Base-by-base conservation (phyloP, 2,329 filamentous ascomycete species). In the Fusarium ambrosium region DNA sequence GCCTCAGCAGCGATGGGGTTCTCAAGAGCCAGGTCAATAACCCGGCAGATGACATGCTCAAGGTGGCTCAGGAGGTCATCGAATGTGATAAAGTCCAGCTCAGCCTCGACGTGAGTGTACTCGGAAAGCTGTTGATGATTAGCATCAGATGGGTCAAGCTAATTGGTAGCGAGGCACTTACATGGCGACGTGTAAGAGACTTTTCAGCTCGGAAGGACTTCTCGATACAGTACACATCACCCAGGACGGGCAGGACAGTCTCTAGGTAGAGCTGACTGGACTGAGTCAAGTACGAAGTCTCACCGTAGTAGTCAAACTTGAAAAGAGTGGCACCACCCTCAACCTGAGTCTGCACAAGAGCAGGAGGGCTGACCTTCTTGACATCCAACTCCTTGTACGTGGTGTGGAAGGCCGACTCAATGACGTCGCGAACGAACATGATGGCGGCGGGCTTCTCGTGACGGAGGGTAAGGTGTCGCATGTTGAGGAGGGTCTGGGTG, bases 151-250 rank as follows among this genome's bases (percentile, higher is more conserved):
- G 16, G 8, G 18, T 20, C 20, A 20, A 24, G 14, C 13, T 5
- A 7, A n/a, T 58, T 36, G 29, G 9, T 7, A 36, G 2, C 6
- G 6, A 43, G 5, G 16, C 22, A 74, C 71, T 74, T 73, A 73
- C 71, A 83, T 99, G 97, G 80, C 97, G 94, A 72, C 97, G 93
- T 60, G 97, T 99, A 68, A 98, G 88, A 8, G 93, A 96, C 86
- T 98, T 98, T 85, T 99, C 97, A 16, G 97, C 97, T 72, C 97
- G 95, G 92, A 99, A 99, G 2, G 96, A 98, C 84, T 98, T 98
- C 85, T 98, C 95, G 80, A 99, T 96, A 82, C 96, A 98, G 89
- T 97, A 99, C 63, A 98, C 95, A 82, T 98, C 94, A 78, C 97
- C 97, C 79, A 98, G 89, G 62, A 93, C 94, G 13, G 96, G 95